Conservation (phyloP, 2,329 filamentous ascomycete species). For the Verticillium dahliae region DNA sequence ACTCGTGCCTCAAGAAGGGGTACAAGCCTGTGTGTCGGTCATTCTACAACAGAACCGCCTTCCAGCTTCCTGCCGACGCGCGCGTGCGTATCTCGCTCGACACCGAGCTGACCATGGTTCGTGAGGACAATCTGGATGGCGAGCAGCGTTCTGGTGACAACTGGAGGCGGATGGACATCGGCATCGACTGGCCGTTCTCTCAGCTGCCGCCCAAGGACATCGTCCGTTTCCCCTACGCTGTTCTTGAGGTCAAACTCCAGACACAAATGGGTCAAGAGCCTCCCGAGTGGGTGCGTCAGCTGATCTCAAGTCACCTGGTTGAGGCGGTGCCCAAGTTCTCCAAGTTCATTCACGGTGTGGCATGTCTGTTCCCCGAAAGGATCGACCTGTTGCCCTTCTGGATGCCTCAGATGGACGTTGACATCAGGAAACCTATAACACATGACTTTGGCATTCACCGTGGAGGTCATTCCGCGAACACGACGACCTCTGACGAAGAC, state of each 20-base stretch:
- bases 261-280: conserved; percentile 93
- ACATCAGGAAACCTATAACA: conserved; percentile 87
- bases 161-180: conserved; percentile 96
- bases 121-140: conserved; percentile 92
- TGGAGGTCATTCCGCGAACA: conserved; percentile 65
- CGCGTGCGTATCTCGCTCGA: conserved; percentile 95
- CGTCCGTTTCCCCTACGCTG: conserved; percentile 88
- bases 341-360: conserved; percentile 96
- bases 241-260: conserved; percentile 95
- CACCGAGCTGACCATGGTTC: conserved; percentile 89
- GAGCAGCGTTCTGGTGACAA: conserved; percentile 71
- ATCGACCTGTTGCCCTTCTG: conserved; percentile 93
- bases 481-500: conserved; percentile 71
- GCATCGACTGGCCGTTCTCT: conserved; percentile 89
- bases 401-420: conserved; percentile 97
- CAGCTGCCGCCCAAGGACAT: conserved; percentile 82
- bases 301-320: conserved; percentile 88
- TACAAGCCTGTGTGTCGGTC: conserved; percentile 87
- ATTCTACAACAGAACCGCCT: conserved; percentile 97
- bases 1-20: conserved; percentile 79
- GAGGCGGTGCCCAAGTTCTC: conserved; percentile 99
- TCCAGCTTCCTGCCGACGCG: conserved; percentile 93
- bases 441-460: conserved; percentile 89
- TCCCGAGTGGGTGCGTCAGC: conserved; percentile 91
- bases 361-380: conserved; percentile 75